Percentiles rank a stretch among this genome's conserved stretches.
phyloP scores from a whole-genome alignment of 1,284 basidiomycete genomes.

The Pterulicium gracile region DNA sequence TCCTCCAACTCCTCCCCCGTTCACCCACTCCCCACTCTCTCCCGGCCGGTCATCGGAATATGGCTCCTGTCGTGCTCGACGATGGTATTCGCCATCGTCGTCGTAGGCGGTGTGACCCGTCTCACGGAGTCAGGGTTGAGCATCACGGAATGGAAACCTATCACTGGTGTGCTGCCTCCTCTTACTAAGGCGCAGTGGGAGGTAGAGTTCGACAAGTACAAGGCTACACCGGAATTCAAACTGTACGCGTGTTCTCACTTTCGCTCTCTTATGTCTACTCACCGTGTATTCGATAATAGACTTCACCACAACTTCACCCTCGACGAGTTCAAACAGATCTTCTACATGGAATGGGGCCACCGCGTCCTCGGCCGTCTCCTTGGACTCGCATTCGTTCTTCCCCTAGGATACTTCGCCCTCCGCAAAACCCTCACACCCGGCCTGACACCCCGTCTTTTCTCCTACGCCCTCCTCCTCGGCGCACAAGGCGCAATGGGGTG shows the following conservation, averaged over 20 bases:
- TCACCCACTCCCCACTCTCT: constrained; percentile 41
- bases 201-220: constrained; percentile 92
- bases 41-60: constrained; percentile 64
- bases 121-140: constrained; percentile 96
- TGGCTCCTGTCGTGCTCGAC: constrained; percentile 82
- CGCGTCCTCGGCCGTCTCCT: constrained; percentile 89
- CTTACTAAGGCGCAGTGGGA: constrained; percentile 74
- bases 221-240: constrained; percentile 90
- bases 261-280: no score
- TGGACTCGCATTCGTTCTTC: constrained; percentile 72
- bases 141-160: constrained; percentile 96
- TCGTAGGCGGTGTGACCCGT: constrained; percentile 94
- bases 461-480: constrained; percentile 74
- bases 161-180: constrained; percentile 86
- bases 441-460: constrained; percentile 55
- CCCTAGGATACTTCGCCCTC: constrained; percentile 70
- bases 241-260: no score
- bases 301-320: constrained; percentile 83
- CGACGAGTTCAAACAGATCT: constrained; percentile 93
- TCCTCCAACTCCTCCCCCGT: constrained; percentile 10
- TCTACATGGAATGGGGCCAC: constrained; percentile 98
- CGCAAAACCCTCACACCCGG: constrained; percentile 56
- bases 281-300: constrained; percentile 29
- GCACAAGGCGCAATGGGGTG: constrained; percentile 91
- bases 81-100: constrained; percentile 85